A percentile compares a stretch with the other conserved stretches of the same genome.
These are phyloP conservation scores for Chytriomyces sp. DNA, from an alignment of 192 early-diverging fungal genomes.

Conservation along the genomic window DNA sequence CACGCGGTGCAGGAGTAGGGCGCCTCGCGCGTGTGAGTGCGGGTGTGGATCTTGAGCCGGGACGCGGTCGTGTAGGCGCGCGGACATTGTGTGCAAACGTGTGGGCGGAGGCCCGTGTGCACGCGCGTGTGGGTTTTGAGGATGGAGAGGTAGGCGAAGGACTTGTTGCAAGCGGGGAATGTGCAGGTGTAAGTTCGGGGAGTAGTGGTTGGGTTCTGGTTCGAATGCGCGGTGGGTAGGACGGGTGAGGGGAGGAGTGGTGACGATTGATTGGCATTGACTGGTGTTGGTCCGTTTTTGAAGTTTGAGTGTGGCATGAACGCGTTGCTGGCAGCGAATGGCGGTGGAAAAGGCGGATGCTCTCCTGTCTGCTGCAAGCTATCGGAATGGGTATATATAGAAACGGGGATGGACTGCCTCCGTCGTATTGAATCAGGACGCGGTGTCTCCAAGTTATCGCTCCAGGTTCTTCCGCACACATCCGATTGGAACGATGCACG, in stretches of 20 bases:
- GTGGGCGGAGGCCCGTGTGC: slow-evolving; percentile 55
- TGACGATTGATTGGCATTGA: not conserved
- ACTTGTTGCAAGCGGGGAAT: slow-evolving; percentile 29
- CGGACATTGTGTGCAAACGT: not conserved
- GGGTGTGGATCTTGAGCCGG: slow-evolving; percentile 41
- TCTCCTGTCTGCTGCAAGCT: too few species aligned
- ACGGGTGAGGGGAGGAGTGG: not conserved
- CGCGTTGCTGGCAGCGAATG: not conserved
- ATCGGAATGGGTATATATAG: too few species aligned
- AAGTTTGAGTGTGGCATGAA: not conserved
- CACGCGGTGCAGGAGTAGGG: slow-evolving; percentile 34
- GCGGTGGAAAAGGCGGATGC: not conserved
- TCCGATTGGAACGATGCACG: too few species aligned
- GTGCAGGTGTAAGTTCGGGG: slow-evolving; percentile 5
- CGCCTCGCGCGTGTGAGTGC: slow-evolving; percentile 26
- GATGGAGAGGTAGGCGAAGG: slow-evolving; percentile 37
- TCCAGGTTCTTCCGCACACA: too few species aligned
- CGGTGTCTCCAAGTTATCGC: too few species aligned
- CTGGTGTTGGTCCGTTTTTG: not conserved
- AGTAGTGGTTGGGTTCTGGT: not conserved
- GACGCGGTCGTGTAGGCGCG: not conserved
- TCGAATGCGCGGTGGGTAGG: not conserved
- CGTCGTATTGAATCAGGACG: too few species aligned
- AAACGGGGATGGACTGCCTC: too few species aligned
- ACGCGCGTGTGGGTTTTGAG: slow-evolving; percentile 67